phyloP scores from a whole-genome alignment of 2,329 filamentous ascomycete species.

The Cryphonectria carpinicola region DNA sequence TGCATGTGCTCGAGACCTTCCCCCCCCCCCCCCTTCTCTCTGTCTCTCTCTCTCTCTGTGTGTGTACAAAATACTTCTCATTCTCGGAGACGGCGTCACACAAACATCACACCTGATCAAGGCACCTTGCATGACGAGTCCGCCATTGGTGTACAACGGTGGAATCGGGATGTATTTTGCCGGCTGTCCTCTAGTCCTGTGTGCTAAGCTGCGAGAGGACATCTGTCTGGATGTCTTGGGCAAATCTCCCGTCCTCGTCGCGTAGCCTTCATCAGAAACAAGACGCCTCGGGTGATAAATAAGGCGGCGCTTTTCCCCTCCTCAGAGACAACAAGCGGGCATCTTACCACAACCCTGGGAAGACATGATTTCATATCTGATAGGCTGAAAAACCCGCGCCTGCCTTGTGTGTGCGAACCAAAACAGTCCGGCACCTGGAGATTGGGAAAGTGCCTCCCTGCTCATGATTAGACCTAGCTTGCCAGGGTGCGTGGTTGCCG shows the following conservation, averaged over 20 bases:
- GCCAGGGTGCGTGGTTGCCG: not conserved
- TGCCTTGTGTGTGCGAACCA: not conserved
- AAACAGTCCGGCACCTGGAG: not conserved
- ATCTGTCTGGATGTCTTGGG: conserved; percentile 22
- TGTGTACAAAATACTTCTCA: not conserved
- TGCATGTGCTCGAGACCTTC: not conserved
- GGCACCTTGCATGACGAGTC: conserved; percentile 21
- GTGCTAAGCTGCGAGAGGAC: not conserved
- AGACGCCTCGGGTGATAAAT: not conserved
- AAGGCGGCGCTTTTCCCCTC: not conserved
- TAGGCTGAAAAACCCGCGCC: not conserved
- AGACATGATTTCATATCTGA: not conserved
- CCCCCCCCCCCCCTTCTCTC: too few relatives aligned
- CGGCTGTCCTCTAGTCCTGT: not conserved
- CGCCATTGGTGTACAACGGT: conserved; percentile 5
- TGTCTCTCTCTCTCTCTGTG: too few relatives aligned
- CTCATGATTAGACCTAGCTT: not conserved
- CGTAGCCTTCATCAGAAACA: not conserved
- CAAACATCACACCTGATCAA: conserved; percentile 6
- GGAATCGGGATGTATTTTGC: conserved; percentile 7
- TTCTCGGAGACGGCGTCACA: conserved; percentile 3
- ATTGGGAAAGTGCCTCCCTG: not conserved
- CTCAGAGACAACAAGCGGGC: conserved; percentile 8
- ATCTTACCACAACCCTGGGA: not conserved
- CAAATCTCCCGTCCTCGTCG: conserved; percentile 25